Percentiles rank a stretch among this genome's conserved stretches.
Evolutionary conservation across 805 yeast genomes (phyloP).

Genomic region (Saturnispora ahearnii): DNA sequence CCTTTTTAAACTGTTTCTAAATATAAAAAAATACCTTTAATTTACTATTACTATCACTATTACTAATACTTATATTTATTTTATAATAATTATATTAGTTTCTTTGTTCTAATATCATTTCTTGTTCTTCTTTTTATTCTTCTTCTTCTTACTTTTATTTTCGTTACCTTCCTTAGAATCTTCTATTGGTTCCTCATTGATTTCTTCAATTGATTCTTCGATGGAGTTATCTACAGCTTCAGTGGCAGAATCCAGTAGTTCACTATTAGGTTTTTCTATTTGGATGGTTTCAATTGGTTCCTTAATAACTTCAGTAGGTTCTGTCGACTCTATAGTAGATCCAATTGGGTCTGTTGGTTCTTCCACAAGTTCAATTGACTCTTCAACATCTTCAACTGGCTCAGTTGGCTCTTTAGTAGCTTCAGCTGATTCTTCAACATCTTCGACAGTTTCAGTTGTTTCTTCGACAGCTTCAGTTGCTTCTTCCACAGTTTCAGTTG

Average conservation of each 20-base stretch:
- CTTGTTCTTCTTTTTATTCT: constrained; percentile 27
- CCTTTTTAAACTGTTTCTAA: constrained; percentile 8
- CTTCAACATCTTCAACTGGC: constrained; percentile 1
- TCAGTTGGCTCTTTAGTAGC: not conserved
- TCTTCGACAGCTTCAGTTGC: not conserved
- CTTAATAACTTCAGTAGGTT: constrained; percentile 10
- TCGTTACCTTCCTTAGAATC: not conserved
- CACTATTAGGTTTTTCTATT: not conserved
- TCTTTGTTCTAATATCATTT: constrained; percentile 10
- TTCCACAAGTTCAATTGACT: not conserved
- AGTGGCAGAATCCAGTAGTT: not conserved
- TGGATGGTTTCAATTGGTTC: not conserved
- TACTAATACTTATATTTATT: not conserved
- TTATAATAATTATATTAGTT: not conserved
- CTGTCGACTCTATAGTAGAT: constrained; percentile 6
- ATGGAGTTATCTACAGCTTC: not conserved
- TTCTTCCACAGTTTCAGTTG: not conserved
- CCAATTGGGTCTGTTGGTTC: not conserved
- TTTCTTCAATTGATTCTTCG: constrained; percentile 2
- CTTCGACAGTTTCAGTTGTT: constrained; percentile 10
- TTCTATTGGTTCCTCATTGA: not conserved
- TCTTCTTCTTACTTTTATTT: constrained; percentile 16
- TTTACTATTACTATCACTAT: not conserved
- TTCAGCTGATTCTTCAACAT: not conserved
- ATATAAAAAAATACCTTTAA: not conserved